These are phyloP conservation scores for Blastocystis sp. DNA, from an alignment of 352 stramenopile species.

Conservation along the genomic window DNA sequence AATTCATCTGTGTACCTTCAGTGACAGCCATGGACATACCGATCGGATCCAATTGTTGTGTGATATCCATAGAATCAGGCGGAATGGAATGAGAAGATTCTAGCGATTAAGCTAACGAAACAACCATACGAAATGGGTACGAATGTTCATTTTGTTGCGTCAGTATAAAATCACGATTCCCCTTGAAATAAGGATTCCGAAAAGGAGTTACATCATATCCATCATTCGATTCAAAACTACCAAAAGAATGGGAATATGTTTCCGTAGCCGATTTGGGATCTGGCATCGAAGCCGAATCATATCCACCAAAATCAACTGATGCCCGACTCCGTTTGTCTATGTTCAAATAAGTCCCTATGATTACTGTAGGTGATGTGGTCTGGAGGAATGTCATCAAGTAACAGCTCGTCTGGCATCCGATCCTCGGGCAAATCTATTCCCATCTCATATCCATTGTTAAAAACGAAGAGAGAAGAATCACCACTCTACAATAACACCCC, in stretches of 20 bases:
- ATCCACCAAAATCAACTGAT: background rate
- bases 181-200: background rate
- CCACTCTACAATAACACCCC: background rate
- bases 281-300: background rate
- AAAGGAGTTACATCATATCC: background rate
- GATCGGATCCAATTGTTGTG: background rate
- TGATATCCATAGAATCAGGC: background rate
- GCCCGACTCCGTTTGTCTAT: slow-evolving; percentile 7
- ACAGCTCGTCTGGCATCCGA: background rate
- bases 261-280: background rate
- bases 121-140: background rate
- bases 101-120: background rate
- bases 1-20: background rate
- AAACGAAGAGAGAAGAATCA: slow-evolving; percentile 16
- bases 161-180: background rate
- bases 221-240: background rate
- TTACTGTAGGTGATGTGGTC: slow-evolving; percentile 4
- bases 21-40: background rate
- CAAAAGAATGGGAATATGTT: background rate
- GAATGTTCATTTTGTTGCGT: background rate
- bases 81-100: background rate
- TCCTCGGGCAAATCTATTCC: background rate
- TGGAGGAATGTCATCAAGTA: slow-evolving; percentile 5
- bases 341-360: background rate
- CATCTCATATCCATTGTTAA: background rate